These are phyloP conservation scores for Aspergillus incahuasiensis DNA, from an alignment of 495 filamentous ascomycete genomes.

Conservation along the genomic window DNA sequence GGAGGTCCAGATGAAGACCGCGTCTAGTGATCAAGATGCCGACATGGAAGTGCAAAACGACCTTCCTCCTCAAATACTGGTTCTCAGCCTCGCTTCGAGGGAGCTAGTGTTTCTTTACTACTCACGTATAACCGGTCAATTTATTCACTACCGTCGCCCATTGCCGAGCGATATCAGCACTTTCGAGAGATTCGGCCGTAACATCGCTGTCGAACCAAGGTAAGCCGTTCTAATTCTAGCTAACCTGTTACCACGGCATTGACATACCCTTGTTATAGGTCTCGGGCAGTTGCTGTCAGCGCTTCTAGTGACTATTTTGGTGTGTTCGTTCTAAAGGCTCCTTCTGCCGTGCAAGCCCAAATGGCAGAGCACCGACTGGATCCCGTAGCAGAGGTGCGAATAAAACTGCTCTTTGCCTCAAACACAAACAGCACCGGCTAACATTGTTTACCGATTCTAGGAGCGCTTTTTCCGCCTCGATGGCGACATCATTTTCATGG, in stretches of 20 bases:
- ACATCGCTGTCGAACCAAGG: conserved; percentile 79
- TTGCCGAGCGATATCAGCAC: conserved; percentile 51
- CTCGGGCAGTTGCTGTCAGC: conserved; percentile 61
- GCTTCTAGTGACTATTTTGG: conserved; percentile 54
- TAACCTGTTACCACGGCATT: too few relatives aligned
- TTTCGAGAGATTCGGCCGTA: conserved; percentile 62
- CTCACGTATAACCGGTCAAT: conserved; percentile 44
- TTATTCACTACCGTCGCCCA: conserved; percentile 55
- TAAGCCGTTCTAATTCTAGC: conserved; percentile 27
- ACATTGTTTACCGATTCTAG: conserved; percentile 18
- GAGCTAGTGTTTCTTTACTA: conserved; percentile 71
- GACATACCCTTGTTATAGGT: too few relatives aligned
- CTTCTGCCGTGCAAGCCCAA: conserved; percentile 30
- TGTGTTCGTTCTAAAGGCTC: conserved; percentile 46
- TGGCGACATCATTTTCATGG: conserved; percentile 77
- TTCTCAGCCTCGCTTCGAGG: conserved; percentile 64
- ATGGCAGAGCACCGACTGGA: conserved; percentile 28
- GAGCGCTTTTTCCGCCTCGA: conserved; percentile 57
- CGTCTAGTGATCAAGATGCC: conserved; percentile 8
- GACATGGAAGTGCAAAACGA: conserved; percentile 11
- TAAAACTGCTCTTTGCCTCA: neutral
- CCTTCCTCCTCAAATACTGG: conserved; percentile 71
- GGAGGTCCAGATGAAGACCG: conserved; percentile 28
- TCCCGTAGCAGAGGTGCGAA: conserved; percentile 34
- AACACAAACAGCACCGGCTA: neutral